Evolutionary conservation across 148 eudicot species (phyloP).

Genomic region (Nepenthes gracilis): DNA sequence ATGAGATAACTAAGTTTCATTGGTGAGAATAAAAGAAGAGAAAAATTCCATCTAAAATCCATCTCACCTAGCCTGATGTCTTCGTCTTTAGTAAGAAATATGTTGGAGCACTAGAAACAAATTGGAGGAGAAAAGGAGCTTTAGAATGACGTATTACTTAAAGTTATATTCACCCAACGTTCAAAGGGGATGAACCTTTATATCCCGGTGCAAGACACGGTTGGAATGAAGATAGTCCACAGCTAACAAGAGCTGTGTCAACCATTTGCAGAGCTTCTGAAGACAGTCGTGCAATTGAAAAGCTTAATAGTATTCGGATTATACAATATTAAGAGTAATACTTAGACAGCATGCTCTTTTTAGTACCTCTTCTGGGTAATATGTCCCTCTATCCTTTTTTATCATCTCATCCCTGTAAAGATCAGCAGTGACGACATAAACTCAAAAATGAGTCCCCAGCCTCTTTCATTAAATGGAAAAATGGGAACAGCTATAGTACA

Average conservation of each 20-base stretch:
- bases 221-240: conserved; percentile 90
- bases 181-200: conserved; percentile 50
- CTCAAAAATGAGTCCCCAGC: not conserved
- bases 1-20: no score
- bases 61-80: conserved; percentile 68
- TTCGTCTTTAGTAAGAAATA: conserved; percentile 77
- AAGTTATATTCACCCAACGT: not conserved
- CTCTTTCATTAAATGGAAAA: not conserved
- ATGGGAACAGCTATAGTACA: not conserved
- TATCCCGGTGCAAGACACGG: conserved; percentile 85
- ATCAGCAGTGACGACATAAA: not conserved
- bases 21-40: not conserved
- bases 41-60: not conserved
- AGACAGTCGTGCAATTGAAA: not conserved
- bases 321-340: not conserved
- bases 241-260: conserved; percentile 79
- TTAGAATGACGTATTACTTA: not conserved
- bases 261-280: conserved; percentile 97
- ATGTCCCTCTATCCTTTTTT: conserved; percentile 66
- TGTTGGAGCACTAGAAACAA: conserved; percentile 74
- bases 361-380: conserved; percentile 81
- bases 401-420: conserved; percentile 52
- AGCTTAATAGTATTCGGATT: not conserved
- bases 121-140: not conserved
- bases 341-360: not conserved